Conservation (phyloP, 2,329 filamentous ascomycete species). For the Ophiosphaerella narmari region DNA sequence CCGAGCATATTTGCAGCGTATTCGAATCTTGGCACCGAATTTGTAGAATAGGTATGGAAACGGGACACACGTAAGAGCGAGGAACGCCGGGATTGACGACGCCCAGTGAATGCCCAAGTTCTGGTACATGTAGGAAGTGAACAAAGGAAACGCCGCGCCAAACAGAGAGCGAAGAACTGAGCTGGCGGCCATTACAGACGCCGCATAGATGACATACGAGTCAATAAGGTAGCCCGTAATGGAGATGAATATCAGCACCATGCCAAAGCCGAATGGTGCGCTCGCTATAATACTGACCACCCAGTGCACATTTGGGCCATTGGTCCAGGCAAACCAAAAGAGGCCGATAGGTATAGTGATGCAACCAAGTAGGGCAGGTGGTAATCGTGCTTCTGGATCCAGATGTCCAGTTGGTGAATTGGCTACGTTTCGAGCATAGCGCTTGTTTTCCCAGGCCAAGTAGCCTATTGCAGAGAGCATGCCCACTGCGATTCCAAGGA, state of each 20-base stretch:
- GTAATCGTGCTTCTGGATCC: slow-evolving; percentile 58
- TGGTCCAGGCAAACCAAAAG: slow-evolving; percentile 60
- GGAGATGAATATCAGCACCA: slow-evolving; percentile 41
- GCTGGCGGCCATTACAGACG: slow-evolving; percentile 46
- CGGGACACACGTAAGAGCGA: slow-evolving; percentile 35
- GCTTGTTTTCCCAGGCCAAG: slow-evolving; percentile 42
- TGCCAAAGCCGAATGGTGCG: slow-evolving; percentile 51
- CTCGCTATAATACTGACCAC: slow-evolving; percentile 58
- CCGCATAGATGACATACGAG: slow-evolving; percentile 57
- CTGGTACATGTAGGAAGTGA: slow-evolving; percentile 53
- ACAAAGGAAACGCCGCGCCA: slow-evolving; percentile 55
- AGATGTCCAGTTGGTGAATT: slow-evolving; percentile 46
- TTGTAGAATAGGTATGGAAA: slow-evolving; percentile 6
- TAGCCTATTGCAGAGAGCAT: slow-evolving; percentile 21
- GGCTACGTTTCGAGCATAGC: slow-evolving; percentile 38
- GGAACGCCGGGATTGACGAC: slow-evolving; percentile 51
- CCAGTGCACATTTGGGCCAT: slow-evolving; percentile 56
- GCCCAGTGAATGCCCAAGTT: slow-evolving; percentile 56
- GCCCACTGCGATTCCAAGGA: slow-evolving; percentile 21
- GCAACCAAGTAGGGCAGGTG: slow-evolving; percentile 59
- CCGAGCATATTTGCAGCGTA: slow-evolving; percentile 1
- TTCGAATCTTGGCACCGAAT: slow-evolving; percentile 4
- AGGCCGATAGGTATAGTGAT: slow-evolving; percentile 54
- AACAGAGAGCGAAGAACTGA: slow-evolving; percentile 53
- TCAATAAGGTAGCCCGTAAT: slow-evolving; percentile 72